A percentile compares a stretch with the other conserved stretches of the same genome.
Conservation (phyloP, 2,329 filamentous ascomycete species). For the Raffaelea deltoideospora region DNA sequence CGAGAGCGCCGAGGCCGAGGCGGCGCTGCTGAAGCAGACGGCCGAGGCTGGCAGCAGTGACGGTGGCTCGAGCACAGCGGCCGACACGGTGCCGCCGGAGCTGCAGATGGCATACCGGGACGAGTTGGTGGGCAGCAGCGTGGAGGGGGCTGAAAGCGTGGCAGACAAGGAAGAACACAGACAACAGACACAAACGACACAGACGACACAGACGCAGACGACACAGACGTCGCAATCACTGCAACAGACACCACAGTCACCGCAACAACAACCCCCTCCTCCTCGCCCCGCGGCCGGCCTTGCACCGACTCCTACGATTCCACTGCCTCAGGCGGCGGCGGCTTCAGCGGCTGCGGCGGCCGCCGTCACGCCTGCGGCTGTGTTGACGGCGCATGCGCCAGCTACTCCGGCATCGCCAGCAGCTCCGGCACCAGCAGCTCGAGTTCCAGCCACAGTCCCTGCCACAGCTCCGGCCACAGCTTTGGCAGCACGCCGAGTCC, state of each 20-base stretch:
- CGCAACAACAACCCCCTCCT: neutral
- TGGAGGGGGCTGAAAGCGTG: neutral
- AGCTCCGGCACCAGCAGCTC: constrained; percentile 7
- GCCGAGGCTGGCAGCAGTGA: constrained; percentile 25
- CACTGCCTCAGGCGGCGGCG: neutral
- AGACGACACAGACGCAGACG: neutral
- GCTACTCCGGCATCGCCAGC: constrained; percentile 2
- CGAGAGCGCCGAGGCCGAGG: constrained; percentile 49
- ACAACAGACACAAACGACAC: neutral
- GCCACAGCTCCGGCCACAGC: neutral
- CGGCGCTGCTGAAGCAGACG: constrained; percentile 6
- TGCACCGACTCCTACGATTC: neutral
- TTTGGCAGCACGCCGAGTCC: neutral
- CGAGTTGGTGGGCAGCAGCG: constrained; percentile 39
- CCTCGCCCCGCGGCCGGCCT: neutral
- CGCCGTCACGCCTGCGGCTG: too few species aligned
- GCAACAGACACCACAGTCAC: neutral
- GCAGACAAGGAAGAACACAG: neutral
- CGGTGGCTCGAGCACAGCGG: neutral
- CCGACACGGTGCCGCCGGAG: constrained; percentile 29
- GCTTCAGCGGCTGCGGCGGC: neutral
- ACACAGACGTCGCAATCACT: neutral
- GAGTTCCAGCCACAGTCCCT: constrained; percentile 13
- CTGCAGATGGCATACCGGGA: constrained; percentile 58
- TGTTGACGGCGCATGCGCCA: neutral